Base-by-base conservation (phyloP, 2,329 filamentous ascomycete species). In the Meredithiella fracta region DNA sequence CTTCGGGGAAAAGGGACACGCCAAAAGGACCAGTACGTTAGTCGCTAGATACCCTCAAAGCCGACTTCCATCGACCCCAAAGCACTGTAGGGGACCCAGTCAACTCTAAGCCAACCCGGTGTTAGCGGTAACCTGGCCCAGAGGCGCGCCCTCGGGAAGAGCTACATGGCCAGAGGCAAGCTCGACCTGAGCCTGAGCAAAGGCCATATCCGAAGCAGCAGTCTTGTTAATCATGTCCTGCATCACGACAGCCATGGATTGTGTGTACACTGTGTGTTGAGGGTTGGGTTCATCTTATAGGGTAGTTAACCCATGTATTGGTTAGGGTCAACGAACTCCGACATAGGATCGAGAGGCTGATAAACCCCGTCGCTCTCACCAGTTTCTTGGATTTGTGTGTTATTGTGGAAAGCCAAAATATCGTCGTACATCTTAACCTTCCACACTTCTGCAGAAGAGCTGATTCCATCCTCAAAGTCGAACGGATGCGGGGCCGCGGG, bases 381-480 rank as follows among this genome's bases (percentile, higher is more conserved):
- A 53, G 47, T 56, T 31, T 38, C 17, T 42, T 57, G 38, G 20
- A 51, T 23, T n/a, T 53, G 52, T 26, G 51, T 56, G 56, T 94
- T 89, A 66, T 97, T 96, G 73, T 97, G 92, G 71, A 96, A 97
- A 70, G 97, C 90, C 64, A 97, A 83, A 64, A 98, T 97, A 37
- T 59, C 40, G 25, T 68, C 85, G 66, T 76, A 95, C 92, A 98
- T 98, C 92, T 97, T 98, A 67, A 98, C 96, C 75, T 98, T 98
- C 92, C 92, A 98, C n/a, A 90, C 95, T 67, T 98, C 92, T 53
- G 97, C 90, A 0, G 92, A 91, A 57, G 98, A 74, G 67, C 98
- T 92, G 51, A 91, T 92, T 64, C 98, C 92, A 69, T 97, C 97
- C 55, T 90, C 96, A 92, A 92, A 98, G 68, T 98, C 92, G 65